These are phyloP conservation scores for Chytriomyces confervae DNA, from an alignment of 192 early-diverging fungal genomes.

Conservation along the genomic window DNA sequence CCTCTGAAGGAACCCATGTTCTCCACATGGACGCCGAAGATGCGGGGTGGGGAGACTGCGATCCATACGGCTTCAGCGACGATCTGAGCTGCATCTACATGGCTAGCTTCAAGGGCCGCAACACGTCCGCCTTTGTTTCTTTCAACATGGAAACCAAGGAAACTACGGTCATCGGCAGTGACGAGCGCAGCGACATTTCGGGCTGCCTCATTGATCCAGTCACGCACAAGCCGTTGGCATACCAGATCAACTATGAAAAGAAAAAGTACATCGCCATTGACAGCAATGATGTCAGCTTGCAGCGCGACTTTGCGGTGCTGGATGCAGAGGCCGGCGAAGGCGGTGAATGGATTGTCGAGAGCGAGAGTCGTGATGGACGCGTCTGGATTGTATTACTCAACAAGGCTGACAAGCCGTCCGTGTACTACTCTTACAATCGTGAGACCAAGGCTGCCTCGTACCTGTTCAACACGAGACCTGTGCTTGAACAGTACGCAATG, in stretches of 20 bases:
- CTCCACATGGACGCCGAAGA: slow-evolving; percentile 8
- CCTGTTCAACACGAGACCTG: slow-evolving; percentile 6
- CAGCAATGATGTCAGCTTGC: background rate
- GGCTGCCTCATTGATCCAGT: slow-evolving; percentile 16
- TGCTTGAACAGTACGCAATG: slow-evolving; percentile 28
- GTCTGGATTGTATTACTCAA: background rate
- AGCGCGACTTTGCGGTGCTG: slow-evolving; percentile 9
- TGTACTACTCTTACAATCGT: background rate
- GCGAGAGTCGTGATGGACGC: background rate
- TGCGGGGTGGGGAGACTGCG: slow-evolving; percentile 6
- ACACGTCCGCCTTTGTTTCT: slow-evolving; percentile 7
- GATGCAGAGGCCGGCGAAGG: background rate
- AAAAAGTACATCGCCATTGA: slow-evolving; percentile 7
- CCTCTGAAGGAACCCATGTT: slow-evolving; percentile 4
- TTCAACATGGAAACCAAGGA: slow-evolving; percentile 17
- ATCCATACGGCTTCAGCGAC: background rate
- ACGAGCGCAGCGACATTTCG: slow-evolving; percentile 5
- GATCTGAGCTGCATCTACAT: slow-evolving; percentile 10
- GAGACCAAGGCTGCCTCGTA: background rate
- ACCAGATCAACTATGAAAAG: background rate
- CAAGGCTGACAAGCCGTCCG: background rate
- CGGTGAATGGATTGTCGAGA: slow-evolving; percentile 13
- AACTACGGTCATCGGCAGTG: background rate
- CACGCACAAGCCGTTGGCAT: slow-evolving; percentile 13
- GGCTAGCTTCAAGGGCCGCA: slow-evolving; percentile 5